Base-by-base conservation (phyloP, 2,329 filamentous ascomycete species). In the Penicillium sp. region DNA sequence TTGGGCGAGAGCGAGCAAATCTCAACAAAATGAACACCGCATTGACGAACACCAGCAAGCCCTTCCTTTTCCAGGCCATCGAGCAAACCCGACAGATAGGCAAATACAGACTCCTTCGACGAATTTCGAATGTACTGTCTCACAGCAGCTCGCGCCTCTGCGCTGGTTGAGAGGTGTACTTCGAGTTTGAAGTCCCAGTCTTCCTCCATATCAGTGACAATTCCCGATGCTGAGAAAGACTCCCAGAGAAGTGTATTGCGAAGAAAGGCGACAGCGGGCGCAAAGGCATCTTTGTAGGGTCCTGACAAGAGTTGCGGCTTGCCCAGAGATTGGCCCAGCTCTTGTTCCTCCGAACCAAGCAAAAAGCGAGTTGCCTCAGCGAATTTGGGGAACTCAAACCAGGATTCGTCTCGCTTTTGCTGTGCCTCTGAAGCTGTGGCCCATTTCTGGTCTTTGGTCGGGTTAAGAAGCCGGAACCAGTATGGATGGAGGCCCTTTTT, bases 111-210 rank as follows among this genome's bases (percentile, higher is more conserved):
- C 36, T 66, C 64, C 58, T 72, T 71, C 23, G 68, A 55, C 27
- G 68, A 62, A 17, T 63, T 55, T 17, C 65, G 49, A 32, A 74
- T 68, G 51, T 71, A 68, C 21, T 34, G 62, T 68, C 48, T 72
- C 63, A 51, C 88, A 64, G 79, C 79, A 21, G 80, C 71, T 33
- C 90, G 81, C 9, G 84, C 84, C 39, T 80, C 75, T 51, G 87
- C 80, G 63, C 93, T 88, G 4, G 87, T 89, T 33, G 85, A 81
- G 24, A 94, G 78, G 6, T 88, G 79, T 1, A 85, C 83, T 59
- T 92, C 88, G 2, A 97, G 78, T 59, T 88, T 87, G 39, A 86
- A 80, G 67, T 91, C 88, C 94, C 94, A 97, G 56, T 93, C 89
- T 39, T 88, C 85, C 60, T 93, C 88, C 20, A 91, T 69, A 8